Evolutionary conservation across 345 rosid genomes (phyloP), one percentile per base, ranked within the genome.

Genomic region (Moricandia moricandioides): DNA sequence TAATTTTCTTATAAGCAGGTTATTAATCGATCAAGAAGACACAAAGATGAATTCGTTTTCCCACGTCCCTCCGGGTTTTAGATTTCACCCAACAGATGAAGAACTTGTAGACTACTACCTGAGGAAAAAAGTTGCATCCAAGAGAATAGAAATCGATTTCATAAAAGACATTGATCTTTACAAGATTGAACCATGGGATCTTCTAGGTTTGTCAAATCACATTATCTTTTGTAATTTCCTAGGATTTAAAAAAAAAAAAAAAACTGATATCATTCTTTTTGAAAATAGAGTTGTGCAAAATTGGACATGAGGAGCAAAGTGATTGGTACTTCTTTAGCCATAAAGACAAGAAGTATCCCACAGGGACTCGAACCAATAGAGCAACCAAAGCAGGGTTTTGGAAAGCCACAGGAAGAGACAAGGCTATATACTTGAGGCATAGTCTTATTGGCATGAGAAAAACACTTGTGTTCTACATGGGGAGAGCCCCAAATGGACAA

Each of bases 291-390:
- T 58, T 93, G 67, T 95, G 98, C 86, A 90, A 81, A 75, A 81
- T 95, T 70, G 99, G 97, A 64, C 89, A 83, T 34, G 97, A 92
- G 77, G 99, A 92, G 70, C 98, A 92, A 74, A 89, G 80, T 69
- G 99, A 96, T 6, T 96, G 99, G 99, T 96, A 96, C 72, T 96
- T 96, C 85, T 96, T 92, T 82, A 96, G 99, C 83, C 99, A 96
- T 69, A 92, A 92, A 73, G 98, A 96, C 74, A 96, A 91, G 88
- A 96, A 96, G 76, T 96, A 96, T 71, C 98, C 99, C 5, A 96
- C 99, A 0, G 99, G 99, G 66, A 91, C 98, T 67, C 90, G 99
- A 16, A 92, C 99, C 13, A 96, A 96, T 72, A 83, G 99, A 77
- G 99, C 99, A 6, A 96, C 99, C 5, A 92, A 89, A 85, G 93